Evolutionary conservation across 495 filamentous ascomycete species (phyloP).

Genomic region (Penicillium cataractarum): DNA sequence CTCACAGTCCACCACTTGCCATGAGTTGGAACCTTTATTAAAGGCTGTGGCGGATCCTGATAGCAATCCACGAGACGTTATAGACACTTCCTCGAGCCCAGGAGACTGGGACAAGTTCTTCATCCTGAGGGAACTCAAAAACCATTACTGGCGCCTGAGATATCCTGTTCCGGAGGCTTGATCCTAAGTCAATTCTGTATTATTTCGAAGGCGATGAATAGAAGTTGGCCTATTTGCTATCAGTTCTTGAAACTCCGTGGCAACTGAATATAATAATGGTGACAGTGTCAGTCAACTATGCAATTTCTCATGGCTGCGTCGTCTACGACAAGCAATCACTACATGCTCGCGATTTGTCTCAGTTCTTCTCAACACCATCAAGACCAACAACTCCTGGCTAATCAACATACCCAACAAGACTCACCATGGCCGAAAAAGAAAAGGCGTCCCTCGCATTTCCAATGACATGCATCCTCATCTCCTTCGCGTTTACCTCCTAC

Average conservation of each 20-base stretch:
- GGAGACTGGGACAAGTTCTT: not conserved
- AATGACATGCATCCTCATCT: conserved; percentile 20
- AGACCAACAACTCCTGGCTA: not conserved
- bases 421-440: conserved; percentile 12
- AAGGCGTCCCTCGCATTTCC: conserved; percentile 22
- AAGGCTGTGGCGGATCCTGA: too few relatives aligned
- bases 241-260: too few relatives aligned
- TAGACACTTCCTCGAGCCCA: not conserved
- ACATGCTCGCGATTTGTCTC: not conserved
- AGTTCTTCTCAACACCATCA: not conserved
- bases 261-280: too few relatives aligned
- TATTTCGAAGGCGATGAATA: too few relatives aligned
- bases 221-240: too few relatives aligned
- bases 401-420: not conserved
- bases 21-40: too few relatives aligned
- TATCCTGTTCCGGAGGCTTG: not conserved
- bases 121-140: not conserved
- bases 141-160: not conserved
- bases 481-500: conserved; percentile 20
- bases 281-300: too few relatives aligned
- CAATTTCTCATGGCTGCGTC: not conserved
- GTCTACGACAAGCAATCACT: not conserved
- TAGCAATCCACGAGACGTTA: too few relatives aligned
- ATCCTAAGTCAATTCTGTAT: too few relatives aligned
- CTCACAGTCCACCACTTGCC: too few relatives aligned